A percentile compares a stretch with the other conserved stretches of the same genome.
Conservation (phyloP, 2,329 filamentous ascomycete genomes). For the Pseudogymnoascus sp. region DNA sequence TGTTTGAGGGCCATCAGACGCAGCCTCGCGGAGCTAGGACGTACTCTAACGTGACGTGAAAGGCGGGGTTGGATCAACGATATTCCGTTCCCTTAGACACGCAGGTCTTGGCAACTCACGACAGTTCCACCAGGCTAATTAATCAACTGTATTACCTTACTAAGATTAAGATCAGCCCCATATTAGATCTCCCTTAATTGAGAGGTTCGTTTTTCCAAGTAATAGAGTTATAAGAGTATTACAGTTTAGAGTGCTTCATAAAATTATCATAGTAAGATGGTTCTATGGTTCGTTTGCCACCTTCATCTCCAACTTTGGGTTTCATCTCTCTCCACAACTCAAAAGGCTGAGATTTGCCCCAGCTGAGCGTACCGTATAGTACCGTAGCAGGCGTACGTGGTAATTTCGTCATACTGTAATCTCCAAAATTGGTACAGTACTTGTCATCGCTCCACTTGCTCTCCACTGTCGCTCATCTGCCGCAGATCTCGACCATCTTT, state of each 20-base stretch:
- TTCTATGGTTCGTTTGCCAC: neutral
- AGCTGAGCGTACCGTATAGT: no score
- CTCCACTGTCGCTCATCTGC: slow-evolving; percentile 7
- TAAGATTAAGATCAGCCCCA: neutral
- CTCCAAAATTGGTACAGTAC: slow-evolving; percentile 3
- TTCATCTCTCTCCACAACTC: neutral
- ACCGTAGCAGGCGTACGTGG: neutral
- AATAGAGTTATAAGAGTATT: neutral
- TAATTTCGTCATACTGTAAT: slow-evolving; percentile 8
- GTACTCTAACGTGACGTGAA: slow-evolving; percentile 1
- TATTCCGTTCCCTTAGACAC: neutral
- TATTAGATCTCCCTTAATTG: slow-evolving; percentile 2
- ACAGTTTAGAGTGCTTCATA: neutral
- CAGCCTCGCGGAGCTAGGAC: slow-evolving; percentile 1
- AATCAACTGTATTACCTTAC: neutral
- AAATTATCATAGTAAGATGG: neutral
- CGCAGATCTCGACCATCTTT: slow-evolving; percentile 7
- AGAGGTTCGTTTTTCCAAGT: neutral
- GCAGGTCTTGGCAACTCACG: neutral
- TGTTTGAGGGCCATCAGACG: neutral
- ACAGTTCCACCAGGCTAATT: neutral
- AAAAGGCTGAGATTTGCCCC: neutral
- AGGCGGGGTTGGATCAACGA: slow-evolving; percentile 7
- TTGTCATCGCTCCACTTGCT: slow-evolving; percentile 8
- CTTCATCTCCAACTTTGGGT: neutral